These are phyloP conservation scores for Exserohilum rostratum DNA, from an alignment of 2,329 filamentous ascomycete species.

Conservation along the genomic window DNA sequence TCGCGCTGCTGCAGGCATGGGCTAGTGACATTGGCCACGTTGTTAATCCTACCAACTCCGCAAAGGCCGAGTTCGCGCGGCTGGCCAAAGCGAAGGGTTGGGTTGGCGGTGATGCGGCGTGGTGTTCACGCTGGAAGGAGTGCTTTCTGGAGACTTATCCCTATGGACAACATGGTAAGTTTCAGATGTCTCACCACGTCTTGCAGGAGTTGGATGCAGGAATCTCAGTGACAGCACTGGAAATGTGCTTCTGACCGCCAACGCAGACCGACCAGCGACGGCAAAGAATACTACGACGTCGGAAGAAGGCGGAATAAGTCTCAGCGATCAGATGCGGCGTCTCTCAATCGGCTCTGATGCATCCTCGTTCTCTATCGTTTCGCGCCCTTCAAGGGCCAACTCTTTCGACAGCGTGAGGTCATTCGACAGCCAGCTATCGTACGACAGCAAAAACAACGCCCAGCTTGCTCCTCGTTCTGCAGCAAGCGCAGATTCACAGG, in stretches of 20 bases:
- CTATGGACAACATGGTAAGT: slow-evolving; percentile 17
- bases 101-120: slow-evolving; percentile 21
- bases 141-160: slow-evolving; percentile 26
- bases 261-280: slow-evolving; percentile 2
- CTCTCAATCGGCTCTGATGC: slow-evolving; percentile 21
- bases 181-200: neutral
- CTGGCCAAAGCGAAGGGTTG: slow-evolving; percentile 29
- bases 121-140: slow-evolving; percentile 21
- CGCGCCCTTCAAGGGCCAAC: slow-evolving; percentile 16
- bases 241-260: neutral
- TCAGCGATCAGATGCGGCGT: slow-evolving; percentile 15
- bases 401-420: slow-evolving; percentile 18
- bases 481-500: neutral
- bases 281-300: neutral
- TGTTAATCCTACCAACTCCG: slow-evolving; percentile 11
- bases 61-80: slow-evolving; percentile 31
- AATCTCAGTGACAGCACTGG: neutral
- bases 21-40: slow-evolving; percentile 17
- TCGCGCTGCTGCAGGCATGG: slow-evolving; percentile 19
- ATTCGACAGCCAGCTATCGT: slow-evolving; percentile 1
- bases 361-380: slow-evolving; percentile 26
- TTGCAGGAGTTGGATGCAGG: neutral
- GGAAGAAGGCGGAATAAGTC: neutral
- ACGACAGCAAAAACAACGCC: neutral
- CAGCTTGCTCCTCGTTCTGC: neutral